Evolutionary conservation across 495 filamentous ascomycete species (phyloP).

Genomic region (Baudoinia panamericana): DNA sequence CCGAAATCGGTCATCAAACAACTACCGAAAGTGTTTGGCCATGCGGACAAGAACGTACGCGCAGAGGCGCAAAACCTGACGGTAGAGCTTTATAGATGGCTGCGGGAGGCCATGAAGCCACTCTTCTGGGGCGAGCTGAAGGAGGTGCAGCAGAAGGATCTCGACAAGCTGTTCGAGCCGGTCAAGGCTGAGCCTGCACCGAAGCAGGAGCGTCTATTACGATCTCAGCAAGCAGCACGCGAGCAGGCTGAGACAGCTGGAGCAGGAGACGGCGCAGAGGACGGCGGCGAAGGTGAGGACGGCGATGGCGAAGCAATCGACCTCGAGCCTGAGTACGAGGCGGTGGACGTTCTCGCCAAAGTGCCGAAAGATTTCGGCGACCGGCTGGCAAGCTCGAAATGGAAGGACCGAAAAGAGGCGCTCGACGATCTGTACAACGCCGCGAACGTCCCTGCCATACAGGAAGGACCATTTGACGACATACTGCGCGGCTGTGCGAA

Average conservation of each 20-base stretch:
- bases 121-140: constrained; percentile 96
- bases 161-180: constrained; percentile 87
- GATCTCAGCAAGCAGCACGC: constrained; percentile 75
- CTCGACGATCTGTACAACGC: constrained; percentile 66
- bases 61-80: constrained; percentile 85
- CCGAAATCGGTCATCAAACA: constrained; percentile 89
- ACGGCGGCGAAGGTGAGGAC: constrained; percentile 49
- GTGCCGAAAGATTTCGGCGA: constrained; percentile 71
- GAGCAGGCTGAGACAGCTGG: constrained; percentile 49
- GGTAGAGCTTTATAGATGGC: constrained; percentile 93
- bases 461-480: constrained; percentile 79
- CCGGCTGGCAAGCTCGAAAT: constrained; percentile 75
- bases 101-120: constrained; percentile 94
- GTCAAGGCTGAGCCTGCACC: constrained; percentile 77
- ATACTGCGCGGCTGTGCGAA: constrained; percentile 73
- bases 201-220: constrained; percentile 81
- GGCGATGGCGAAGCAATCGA: constrained; percentile 62
- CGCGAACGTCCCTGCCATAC: constrained; percentile 80
- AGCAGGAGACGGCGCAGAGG: constrained; percentile 34
- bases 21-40: constrained; percentile 82
- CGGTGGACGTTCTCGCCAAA: constrained; percentile 77
- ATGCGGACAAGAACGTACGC: constrained; percentile 97
- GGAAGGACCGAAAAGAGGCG: constrained; percentile 96
- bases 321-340: constrained; percentile 55
- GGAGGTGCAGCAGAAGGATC: constrained; percentile 83